These are phyloP conservation scores for Asterionellopsis glacialis DNA, from an alignment of 108 stramenopile genomes.

Conservation along the genomic window DNA sequence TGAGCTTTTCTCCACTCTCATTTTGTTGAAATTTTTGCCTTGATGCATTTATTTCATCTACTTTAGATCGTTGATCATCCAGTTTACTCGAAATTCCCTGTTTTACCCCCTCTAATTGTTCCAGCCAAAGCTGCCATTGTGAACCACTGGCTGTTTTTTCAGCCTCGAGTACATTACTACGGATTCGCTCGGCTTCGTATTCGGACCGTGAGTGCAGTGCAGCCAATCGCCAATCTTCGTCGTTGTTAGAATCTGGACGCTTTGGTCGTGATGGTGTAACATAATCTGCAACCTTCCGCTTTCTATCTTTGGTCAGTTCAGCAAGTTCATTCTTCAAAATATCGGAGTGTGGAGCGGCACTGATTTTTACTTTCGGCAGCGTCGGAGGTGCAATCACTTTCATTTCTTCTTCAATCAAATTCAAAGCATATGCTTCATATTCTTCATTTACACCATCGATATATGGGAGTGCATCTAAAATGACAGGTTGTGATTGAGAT, in stretches of 20 bases:
- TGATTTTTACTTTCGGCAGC: not conserved
- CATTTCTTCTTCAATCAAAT: slow-evolving; percentile 77
- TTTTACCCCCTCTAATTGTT: slow-evolving; percentile 19
- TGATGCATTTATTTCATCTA: slow-evolving; percentile 47
- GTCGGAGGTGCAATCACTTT: slow-evolving; percentile 19
- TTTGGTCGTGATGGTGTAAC: slow-evolving; percentile 1
- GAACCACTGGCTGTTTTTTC: slow-evolving; percentile 34
- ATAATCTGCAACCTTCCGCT: slow-evolving; percentile 10
- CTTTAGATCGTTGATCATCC: slow-evolving; percentile 35
- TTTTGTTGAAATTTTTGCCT: slow-evolving; percentile 54
- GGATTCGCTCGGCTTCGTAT: slow-evolving; percentile 50
- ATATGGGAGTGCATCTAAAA: slow-evolving; percentile 73
- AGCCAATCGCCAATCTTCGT: slow-evolving; percentile 9
- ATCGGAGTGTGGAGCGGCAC: not conserved
- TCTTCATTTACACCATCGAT: slow-evolving; percentile 65
- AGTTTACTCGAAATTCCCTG: slow-evolving; percentile 18
- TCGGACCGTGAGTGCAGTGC: slow-evolving; percentile 27
- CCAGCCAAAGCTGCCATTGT: slow-evolving; percentile 26
- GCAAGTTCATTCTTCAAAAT: slow-evolving; percentile 2
- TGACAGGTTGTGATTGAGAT: slow-evolving; percentile 15
- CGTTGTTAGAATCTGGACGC: not conserved
- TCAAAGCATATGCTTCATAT: slow-evolving; percentile 72
- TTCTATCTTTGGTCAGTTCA: slow-evolving; percentile 14
- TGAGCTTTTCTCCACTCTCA: slow-evolving; percentile 24
- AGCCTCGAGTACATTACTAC: slow-evolving; percentile 52